Evolutionary conservation across 2,329 filamentous ascomycete species (phyloP), one percentile per base, ranked within the genome.

Genomic region (Fusarium penzigii): DNA sequence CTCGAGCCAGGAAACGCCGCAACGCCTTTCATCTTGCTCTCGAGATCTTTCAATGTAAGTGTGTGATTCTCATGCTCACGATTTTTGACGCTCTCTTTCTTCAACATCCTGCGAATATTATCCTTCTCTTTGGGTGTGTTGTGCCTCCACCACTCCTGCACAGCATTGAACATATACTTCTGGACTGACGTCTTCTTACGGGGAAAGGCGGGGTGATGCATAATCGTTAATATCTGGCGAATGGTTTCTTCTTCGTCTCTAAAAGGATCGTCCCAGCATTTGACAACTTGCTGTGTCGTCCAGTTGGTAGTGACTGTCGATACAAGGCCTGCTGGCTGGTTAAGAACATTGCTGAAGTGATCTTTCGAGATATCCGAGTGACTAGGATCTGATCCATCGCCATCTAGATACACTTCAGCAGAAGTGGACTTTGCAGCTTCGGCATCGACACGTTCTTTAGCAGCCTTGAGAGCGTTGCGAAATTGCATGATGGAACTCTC

Each of bases 401-500:
- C 92, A 9, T 85, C 80, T 69, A 96, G 71, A 86, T 88, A 29
- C 81, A 63, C 83, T 83, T 49, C 86, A 73, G 59, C 77, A 66
- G 64, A 85, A 73, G 61, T 83, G 68, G 42, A 84, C 80, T 6
- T 87, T 83, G 65, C 65, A 9, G 65, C 65, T 17, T 68, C 65
- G 11, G 65, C 62, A 13, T 68, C 65, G 3, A 68, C 65, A 0
- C 62, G 56, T 2, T 65, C 62, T 42, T 68, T 68, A 1, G 65
- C 65, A 1, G 65, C 65, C 29, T 56, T 94, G 29, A 97, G 78
- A 20, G 85, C 84, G 63, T 90, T 85, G 11, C 90, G 91, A 4
- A 92, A 87, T 42, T 89, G 83, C 49, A 87, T 87, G 69, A 97
- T 95, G 65, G 97, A 86, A 2, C 92, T 92, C 52, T 90, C 84